These are phyloP conservation scores for Globisporangium heterothallicum DNA, from an alignment of 352 stramenopile species.

Conservation along the genomic window DNA sequence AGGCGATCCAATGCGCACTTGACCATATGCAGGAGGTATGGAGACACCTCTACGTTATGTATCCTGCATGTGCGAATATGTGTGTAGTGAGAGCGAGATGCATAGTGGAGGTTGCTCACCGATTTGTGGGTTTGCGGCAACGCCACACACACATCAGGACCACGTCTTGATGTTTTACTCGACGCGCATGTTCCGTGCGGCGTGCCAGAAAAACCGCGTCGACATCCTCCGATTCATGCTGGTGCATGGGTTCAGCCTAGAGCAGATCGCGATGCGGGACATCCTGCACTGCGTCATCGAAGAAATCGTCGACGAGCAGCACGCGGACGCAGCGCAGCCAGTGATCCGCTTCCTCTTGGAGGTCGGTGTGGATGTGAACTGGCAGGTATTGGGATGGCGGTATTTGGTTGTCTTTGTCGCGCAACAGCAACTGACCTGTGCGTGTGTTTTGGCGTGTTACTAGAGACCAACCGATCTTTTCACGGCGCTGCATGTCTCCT, in stretches of 20 bases:
- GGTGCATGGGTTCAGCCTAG: slow-evolving; percentile 55
- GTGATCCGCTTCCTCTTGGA: slow-evolving; percentile 59
- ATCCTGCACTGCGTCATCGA: slow-evolving; percentile 50
- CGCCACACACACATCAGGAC: slow-evolving; percentile 23
- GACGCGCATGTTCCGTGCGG: slow-evolving; percentile 64
- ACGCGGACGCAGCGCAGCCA: slow-evolving; percentile 38
- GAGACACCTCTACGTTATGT: not conserved
- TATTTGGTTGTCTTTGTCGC: too few relatives aligned
- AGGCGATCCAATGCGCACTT: slow-evolving; percentile 39
- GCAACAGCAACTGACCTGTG: not conserved
- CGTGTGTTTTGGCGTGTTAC: not conserved
- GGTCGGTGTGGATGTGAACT: slow-evolving; percentile 63
- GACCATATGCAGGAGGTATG: slow-evolving; percentile 43
- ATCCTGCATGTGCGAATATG: not conserved
- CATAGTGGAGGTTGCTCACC: too few relatives aligned
- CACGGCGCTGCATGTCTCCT: slow-evolving; percentile 64
- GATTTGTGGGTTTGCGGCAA: too few relatives aligned
- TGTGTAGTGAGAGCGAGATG: not conserved
- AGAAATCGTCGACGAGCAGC: slow-evolving; percentile 16
- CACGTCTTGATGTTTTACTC: slow-evolving; percentile 58
- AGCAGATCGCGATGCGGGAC: slow-evolving; percentile 48
- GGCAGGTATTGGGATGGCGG: too few relatives aligned
- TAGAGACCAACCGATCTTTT: slow-evolving; percentile 50
- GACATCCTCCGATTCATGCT: slow-evolving; percentile 67
- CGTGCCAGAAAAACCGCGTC: slow-evolving; percentile 31